Evolutionary conservation across 2,329 filamentous ascomycete species (phyloP).

Genomic region (Claviceps maximensis): DNA sequence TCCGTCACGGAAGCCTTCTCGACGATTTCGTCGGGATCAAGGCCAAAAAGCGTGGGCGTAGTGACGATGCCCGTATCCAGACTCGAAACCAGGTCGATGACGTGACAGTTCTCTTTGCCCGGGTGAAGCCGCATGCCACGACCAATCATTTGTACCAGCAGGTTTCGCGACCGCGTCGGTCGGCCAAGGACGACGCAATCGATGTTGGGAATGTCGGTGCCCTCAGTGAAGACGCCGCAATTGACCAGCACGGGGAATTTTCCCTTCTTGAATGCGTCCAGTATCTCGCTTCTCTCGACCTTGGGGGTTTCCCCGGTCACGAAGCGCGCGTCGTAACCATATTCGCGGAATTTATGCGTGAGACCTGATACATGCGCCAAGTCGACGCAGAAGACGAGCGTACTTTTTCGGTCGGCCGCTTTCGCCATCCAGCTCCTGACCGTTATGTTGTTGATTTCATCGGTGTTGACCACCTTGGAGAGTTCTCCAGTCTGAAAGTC

Average conservation of each 20-base stretch:
- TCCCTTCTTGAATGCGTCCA: conserved; percentile 62
- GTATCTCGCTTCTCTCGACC: conserved; percentile 50
- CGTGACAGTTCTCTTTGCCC: conserved; percentile 76
- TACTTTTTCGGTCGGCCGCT: conserved; percentile 62
- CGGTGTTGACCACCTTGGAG: conserved; percentile 70
- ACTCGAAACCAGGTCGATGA: conserved; percentile 91
- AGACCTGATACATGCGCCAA: conserved; percentile 66
- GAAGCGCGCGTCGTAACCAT: conserved; percentile 71
- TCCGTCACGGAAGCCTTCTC: conserved; percentile 49
- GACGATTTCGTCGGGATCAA: conserved; percentile 71
- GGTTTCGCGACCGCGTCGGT: conserved; percentile 82
- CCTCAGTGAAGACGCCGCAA: conserved; percentile 93
- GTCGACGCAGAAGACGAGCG: conserved; percentile 89
- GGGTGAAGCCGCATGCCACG: conserved; percentile 74
- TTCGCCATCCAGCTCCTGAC: conserved; percentile 77
- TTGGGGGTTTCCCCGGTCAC: conserved; percentile 73
- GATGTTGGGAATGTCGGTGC: conserved; percentile 94
- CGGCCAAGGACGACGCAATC: conserved; percentile 83
- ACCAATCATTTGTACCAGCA: conserved; percentile 96
- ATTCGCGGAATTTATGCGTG: conserved; percentile 59
- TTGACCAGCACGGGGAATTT: conserved; percentile 84
- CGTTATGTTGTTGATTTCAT: conserved; percentile 67
- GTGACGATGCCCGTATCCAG: conserved; percentile 76
- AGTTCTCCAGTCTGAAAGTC: conserved; percentile 74
- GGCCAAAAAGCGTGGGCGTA: conserved; percentile 81